Evolutionary conservation across 2,329 filamentous ascomycete species (phyloP), one percentile per base, ranked within the genome.

Genomic region (Colletotrichum brevisporum): DNA sequence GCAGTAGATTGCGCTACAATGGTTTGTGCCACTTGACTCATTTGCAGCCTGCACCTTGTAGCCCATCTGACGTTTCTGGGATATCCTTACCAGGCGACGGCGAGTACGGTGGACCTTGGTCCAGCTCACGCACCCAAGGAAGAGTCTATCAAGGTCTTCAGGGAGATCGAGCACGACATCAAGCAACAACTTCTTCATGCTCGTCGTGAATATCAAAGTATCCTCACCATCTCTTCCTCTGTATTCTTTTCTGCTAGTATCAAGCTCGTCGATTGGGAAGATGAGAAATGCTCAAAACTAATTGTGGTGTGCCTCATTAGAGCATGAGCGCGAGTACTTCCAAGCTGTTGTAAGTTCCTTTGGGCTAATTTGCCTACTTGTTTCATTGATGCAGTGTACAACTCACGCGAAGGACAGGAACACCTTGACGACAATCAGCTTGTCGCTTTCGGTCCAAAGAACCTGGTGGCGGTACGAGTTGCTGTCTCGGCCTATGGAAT

Each of bases 311-410:
- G n/a, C 18, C 52, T 15, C 26, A 41, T n/a, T 41, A 86, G 85
- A 88, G 73, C 86, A 89, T 71, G 86, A 88, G 71, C 82, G 82
- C 9, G 83, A 86, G 69, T 88, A 87, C 76, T 89, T 89, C 79
- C 82, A 82, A n/a, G 82, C 84, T 2, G 84, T 84, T 60, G 80
- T 80, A 72, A 68, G 77, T 56, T 16, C 21, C 21, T 4, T 10
- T 16, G 27, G 8, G 6, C 10, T 31, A 8, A 8, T 9, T 31
- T 9, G 9, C 27, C 27, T 31, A 31, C 15, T 26, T 13, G 15
- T 21, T 31, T n/a, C 9, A 12, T 16, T 1, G 36, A 36, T 13
- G 4, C 21, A 18, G 43, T n/a, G 39, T 63, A 43, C 58, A 67
- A 47, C 72, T 76, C 41, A 63, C 27, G n/a, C 16, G 21, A 10